Evolutionary conservation across 345 rosid species (phyloP).

Genomic region (Melastoma malabathricum): DNA sequence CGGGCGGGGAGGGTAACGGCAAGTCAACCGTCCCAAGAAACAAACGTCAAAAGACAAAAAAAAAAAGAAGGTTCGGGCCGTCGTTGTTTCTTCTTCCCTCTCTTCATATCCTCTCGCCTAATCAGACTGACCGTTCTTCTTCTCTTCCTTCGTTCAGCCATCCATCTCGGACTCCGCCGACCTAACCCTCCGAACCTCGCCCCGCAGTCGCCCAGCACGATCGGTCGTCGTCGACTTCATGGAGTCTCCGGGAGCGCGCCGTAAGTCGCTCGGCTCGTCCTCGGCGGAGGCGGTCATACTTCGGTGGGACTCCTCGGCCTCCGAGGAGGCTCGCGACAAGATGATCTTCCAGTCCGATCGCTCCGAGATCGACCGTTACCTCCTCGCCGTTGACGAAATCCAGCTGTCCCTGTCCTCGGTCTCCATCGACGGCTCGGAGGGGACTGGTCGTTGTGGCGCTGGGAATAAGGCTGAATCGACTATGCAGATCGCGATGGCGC

Average conservation of each 20-base stretch:
- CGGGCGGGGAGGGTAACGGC: too few relatives aligned
- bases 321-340: conserved; percentile 71
- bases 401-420: conserved; percentile 39
- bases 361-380: conserved; percentile 60
- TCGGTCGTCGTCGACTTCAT: neutral
- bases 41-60: too few relatives aligned
- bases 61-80: too few relatives aligned
- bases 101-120: too few relatives aligned
- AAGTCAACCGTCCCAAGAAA: too few relatives aligned
- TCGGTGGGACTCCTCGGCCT: conserved; percentile 86
- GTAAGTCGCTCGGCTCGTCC: conserved; percentile 7
- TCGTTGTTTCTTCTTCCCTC: too few relatives aligned
- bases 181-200: too few relatives aligned
- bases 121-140: too few relatives aligned
- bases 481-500: conserved; percentile 96
- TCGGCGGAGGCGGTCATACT: conserved; percentile 62
- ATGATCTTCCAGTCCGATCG: conserved; percentile 81
- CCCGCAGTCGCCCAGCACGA: too few relatives aligned
- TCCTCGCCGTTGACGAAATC: conserved; percentile 85
- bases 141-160: too few relatives aligned
- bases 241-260: conserved; percentile 35
- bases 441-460: conserved; percentile 1
- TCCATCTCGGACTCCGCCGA: too few relatives aligned
- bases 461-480: conserved; percentile 38
- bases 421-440: conserved; percentile 14